Evolutionary conservation across 352 stramenopile species (phyloP), one percentile per base, ranked within the genome.

Genomic region (Phytophthora constricta): DNA sequence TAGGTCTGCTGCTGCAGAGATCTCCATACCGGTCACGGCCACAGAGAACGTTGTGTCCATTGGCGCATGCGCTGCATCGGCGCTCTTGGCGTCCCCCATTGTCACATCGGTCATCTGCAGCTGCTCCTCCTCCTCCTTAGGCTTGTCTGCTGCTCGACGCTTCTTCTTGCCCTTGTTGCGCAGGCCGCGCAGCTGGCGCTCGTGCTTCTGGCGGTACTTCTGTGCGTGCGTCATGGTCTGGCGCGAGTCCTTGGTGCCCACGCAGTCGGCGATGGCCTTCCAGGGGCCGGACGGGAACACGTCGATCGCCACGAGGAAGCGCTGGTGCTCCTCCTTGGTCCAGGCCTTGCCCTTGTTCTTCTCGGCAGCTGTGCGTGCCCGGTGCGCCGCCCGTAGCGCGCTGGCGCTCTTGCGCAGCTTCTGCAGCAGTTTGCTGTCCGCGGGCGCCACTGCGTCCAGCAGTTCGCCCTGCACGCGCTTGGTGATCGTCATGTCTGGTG

Each of bases 191-290:
- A 78, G 62, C n/a, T 76, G 76, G 4, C 80, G 73, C 57, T 86
- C 80, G 54, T 82, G 80, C 76, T 92, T 92, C 70, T 92, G 84
- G 16, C 84, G 76, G 70, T 92, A 92, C 72, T 92, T 92, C 46
- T 92, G 84, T 37, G 84, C 84, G 56, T 92, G 84, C 0, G 84
- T 92, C 84, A 92, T 92, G 33, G 98, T 98, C 77, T 99, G 97
- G 31, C 96, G 94, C 33, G 94, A 82, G 69, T 89, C 84, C 63
- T 86, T 86, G 17, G 80, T 85, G 39, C 78, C 73, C 19, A 89
- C 78, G 58, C 81, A 85, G 46, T 80, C 74, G 11, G 80, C 80
- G 43, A 89, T 87, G 45, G 76, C 71, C 50, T 87, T 89, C 80
- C 80, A 89, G 43, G 80, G 80, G 1, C 80, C 80, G 0, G 80